These are phyloP conservation scores for Tillandsia leiboldiana DNA, from an alignment of 176 grass and related monocot species.

Conservation along the genomic window DNA sequence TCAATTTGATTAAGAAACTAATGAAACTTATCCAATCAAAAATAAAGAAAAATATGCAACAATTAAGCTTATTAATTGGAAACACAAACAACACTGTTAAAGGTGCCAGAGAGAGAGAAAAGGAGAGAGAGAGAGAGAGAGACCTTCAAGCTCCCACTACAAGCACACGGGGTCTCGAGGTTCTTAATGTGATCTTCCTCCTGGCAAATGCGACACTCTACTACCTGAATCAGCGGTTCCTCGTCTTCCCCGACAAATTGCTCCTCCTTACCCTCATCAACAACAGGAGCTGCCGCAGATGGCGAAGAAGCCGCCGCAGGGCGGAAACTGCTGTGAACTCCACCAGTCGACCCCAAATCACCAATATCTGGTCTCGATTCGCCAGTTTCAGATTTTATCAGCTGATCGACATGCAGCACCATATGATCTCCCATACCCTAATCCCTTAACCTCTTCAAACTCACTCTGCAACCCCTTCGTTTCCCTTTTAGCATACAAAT, in stretches of 20 bases:
- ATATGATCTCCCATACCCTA: slow-evolving; percentile 66
- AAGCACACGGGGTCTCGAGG: slow-evolving; percentile 79
- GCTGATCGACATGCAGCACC: slow-evolving; percentile 46
- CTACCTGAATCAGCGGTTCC: slow-evolving; percentile 52
- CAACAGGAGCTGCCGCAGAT: slow-evolving; percentile 1
- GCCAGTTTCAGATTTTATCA: slow-evolving; percentile 1
- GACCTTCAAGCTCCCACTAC: slow-evolving; percentile 79
- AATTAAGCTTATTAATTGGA: background rate
- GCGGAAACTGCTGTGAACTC: background rate
- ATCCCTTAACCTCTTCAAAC: too few species aligned
- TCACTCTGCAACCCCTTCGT: too few species aligned
- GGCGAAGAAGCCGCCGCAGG: slow-evolving; percentile 2
- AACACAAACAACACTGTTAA: slow-evolving; percentile 12
- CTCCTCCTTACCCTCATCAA: slow-evolving; percentile 11
- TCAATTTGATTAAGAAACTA: background rate
- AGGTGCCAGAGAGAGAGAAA: background rate
- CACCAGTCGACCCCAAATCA: background rate
- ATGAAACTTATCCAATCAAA: background rate
- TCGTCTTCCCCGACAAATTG: slow-evolving; percentile 24
- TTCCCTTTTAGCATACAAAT: too few species aligned
- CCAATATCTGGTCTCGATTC: background rate
- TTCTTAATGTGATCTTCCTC: slow-evolving; percentile 75
- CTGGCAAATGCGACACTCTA: slow-evolving; percentile 94
- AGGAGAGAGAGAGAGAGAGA: background rate
- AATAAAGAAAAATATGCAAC: background rate